Base-by-base conservation (phyloP, 2,329 filamentous ascomycete species). In the Penicillium griseofulvum region DNA sequence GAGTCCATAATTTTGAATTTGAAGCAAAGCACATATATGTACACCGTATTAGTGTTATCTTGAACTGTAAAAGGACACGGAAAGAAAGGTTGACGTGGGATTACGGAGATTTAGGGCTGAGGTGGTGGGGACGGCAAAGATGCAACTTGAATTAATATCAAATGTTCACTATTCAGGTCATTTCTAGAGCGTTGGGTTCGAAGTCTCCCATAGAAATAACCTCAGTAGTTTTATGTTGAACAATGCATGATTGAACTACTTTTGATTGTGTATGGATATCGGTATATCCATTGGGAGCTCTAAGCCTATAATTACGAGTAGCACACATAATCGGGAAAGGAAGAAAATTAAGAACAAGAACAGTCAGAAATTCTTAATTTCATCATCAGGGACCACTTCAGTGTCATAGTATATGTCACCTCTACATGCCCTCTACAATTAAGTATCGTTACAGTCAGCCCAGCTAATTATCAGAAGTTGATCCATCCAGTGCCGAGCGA, bases 51-150 rank as follows among this genome's bases (percentile, higher is more conserved):
- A 5, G 19, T 22, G 19, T 3, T 26, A 19, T 5, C 17, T 28
- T 14, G 28, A 24, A 34, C 31, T 3, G 17, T 24, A 31, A 7
- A 3, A 28, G 14, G 31, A 28, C 12, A 36, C 61, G 49, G 19
- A 1, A 14, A 14, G 31, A 26, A 60, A 17, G 26, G 57, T 29
- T 53, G 38, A 38, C 29, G 44, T 29, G 44, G 29, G 28, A 43
- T 49, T 17, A 49, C 29, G 34, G 26, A 29, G 29, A n/a, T 41
- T 34, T 53, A 53, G 51, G 51, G 44, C 51, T 53, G 44, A 36
- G n/a, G n/a, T 41, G 44, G 51, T 49, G 48, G 48, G 38, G 37
- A 43, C 16, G 9, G 34, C 7, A 24, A 38, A 19, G 24, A 31
- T 22, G 46, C 26, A 41, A 22, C 9, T 6, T 31, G 17, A n/a